Conservation (phyloP, 1,284 basidiomycete genomes). For the Abortiporus biennis region DNA sequence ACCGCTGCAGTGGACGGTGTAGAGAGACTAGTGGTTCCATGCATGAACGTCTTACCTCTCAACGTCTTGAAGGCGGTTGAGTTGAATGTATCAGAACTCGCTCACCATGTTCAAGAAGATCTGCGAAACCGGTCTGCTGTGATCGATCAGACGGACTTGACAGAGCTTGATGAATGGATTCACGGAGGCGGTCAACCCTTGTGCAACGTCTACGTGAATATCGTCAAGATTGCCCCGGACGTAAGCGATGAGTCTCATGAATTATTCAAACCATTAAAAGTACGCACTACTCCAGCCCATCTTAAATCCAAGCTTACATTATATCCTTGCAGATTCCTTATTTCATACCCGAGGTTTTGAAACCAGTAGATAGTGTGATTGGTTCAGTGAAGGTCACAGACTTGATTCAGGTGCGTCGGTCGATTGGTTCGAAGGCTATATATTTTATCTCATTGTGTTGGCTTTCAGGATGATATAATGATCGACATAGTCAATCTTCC, state of each 20-base stretch:
- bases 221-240: slow-evolving; percentile 29
- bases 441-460: slow-evolving; percentile 17
- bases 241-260: slow-evolving; percentile 8
- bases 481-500: slow-evolving; percentile 32
- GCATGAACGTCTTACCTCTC: slow-evolving; percentile 42
- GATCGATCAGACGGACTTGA: slow-evolving; percentile 37
- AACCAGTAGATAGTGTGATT: slow-evolving; percentile 3
- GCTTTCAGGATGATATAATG: slow-evolving; percentile 34
- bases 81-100: slow-evolving; percentile 22
- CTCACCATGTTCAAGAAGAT: slow-evolving; percentile 29
- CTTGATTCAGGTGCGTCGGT: slow-evolving; percentile 10
- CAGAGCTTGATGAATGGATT: slow-evolving; percentile 31
- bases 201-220: slow-evolving; percentile 41
- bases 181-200: slow-evolving; percentile 27
- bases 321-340: slow-evolving; percentile 12
- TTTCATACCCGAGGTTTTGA: slow-evolving; percentile 13
- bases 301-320: not conserved
- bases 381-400: slow-evolving; percentile 12
- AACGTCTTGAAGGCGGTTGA: slow-evolving; percentile 21
- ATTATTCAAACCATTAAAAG: slow-evolving; percentile 11
- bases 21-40: slow-evolving; percentile 36
- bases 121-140: slow-evolving; percentile 32
- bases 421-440: not conserved
- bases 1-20: slow-evolving; percentile 28
- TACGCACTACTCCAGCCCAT: slow-evolving; percentile 2